Evolutionary conservation across 495 filamentous ascomycete species (phyloP), one percentile per base, ranked within the genome.

Genomic region (Cercophora scortea): DNA sequence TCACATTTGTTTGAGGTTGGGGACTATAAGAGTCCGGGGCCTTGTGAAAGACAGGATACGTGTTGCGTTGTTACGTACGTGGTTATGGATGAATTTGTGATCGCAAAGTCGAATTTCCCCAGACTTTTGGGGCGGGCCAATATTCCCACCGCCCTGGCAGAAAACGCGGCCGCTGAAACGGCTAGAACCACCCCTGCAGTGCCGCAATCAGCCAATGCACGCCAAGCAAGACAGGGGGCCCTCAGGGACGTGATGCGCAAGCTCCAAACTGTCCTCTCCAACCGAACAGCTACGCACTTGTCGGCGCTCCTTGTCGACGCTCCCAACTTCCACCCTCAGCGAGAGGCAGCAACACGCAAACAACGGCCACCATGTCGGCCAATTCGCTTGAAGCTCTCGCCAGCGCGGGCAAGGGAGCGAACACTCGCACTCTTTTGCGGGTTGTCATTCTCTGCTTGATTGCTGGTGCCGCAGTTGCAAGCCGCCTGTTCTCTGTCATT

Each of bases 401-500:
- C 59, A 69, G 54, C 61, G 67, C 66, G 45, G 71, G 70, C 59
- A 72, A 71, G 55, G 72, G 73, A 50, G 59, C 76, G 66, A 95
- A 83, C 67, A 89, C 90, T 47, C 86, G 93, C 62, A 86, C 89
- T 52, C 68, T 96, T 56, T 74, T 99, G 60, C 87, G 91, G 61
- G 80, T 96, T 55, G 82, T 95, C 67, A 97, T 99, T 76, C 84
- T 99, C 49, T 79, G 76, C 63, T 86, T 90, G 58, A 95, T 99
- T 69, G 94, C 94, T 56, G 90, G 80, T 46, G 92, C 92, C 43
- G 92, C 94, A 48, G 80, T 97, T 65, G 82, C 93, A 45, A 96
- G 90, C 77, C 88, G 94, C 62, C 77, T 99, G 50, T 99, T 99
- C 79, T 93, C 88, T 67, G 94, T 99, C 46, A 97, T 99, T 68